These are phyloP conservation scores for Tulasnella sp. DNA, from an alignment of 768 basidiomycete genomes.

Conservation along the genomic window DNA sequence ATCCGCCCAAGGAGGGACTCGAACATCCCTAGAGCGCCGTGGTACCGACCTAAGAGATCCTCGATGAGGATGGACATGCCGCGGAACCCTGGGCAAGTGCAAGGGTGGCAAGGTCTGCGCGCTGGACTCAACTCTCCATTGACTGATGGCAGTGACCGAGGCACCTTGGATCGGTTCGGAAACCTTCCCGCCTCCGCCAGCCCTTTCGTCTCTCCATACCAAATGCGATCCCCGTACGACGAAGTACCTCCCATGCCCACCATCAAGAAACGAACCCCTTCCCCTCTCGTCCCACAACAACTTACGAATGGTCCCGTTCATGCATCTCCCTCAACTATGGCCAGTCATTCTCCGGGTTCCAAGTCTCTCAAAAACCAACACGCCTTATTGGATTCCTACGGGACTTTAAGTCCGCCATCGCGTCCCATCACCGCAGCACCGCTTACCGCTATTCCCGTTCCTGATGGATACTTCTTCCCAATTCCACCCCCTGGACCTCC, in stretches of 20 bases:
- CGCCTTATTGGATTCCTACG: slow-evolving; percentile 13
- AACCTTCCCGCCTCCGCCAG: slow-evolving; percentile 4
- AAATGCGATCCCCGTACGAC: slow-evolving; percentile 13
- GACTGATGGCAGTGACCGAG: slow-evolving; percentile 13
- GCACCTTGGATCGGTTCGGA: background rate
- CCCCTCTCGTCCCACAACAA: background rate
- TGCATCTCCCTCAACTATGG: slow-evolving; percentile 4
- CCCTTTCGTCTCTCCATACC: slow-evolving; percentile 8
- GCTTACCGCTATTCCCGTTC: background rate
- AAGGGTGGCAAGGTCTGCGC: background rate
- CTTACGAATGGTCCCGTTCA: background rate
- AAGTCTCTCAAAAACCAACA: slow-evolving; percentile 7
- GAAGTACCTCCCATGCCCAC: background rate
- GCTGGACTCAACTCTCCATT: slow-evolving; percentile 5
- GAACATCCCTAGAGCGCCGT: slow-evolving; percentile 8
- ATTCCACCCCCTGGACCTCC: background rate
- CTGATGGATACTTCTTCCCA: background rate
- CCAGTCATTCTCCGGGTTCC: background rate
- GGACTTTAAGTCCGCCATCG: background rate
- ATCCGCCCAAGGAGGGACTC: slow-evolving; percentile 13
- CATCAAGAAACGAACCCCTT: background rate
- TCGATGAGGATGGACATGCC: background rate
- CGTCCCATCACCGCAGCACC: background rate
- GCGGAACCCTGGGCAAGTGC: background rate
- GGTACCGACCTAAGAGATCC: slow-evolving; percentile 11